These are phyloP conservation scores for Geotrichum cucujoidarum DNA, from an alignment of 1,139 yeast genomes.

Conservation along the genomic window DNA sequence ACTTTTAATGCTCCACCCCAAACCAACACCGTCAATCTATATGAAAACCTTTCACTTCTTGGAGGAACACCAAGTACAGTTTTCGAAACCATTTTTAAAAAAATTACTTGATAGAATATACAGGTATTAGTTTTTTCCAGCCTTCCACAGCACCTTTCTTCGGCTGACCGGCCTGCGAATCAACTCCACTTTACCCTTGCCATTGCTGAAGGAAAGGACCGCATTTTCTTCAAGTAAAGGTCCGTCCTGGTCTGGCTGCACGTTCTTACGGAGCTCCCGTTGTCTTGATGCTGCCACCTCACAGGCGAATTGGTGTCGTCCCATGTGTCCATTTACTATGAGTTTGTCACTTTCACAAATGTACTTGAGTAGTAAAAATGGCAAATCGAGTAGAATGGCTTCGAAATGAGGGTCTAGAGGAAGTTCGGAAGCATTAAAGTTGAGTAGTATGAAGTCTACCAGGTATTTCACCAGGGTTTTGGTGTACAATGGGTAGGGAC, in stretches of 20 bases:
- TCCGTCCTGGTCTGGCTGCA: conserved; percentile 14
- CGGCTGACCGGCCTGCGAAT: conserved; percentile 31
- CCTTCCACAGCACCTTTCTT: conserved; percentile 35
- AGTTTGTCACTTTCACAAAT: conserved; percentile 31
- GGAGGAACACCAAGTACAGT: not conserved
- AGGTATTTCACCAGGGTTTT: conserved; percentile 26
- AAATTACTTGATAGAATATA: not conserved
- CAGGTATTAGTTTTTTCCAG: conserved; percentile 20
- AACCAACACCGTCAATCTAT: conserved; percentile 1
- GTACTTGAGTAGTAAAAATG: conserved; percentile 31
- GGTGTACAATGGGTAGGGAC: conserved; percentile 38
- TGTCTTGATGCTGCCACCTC: conserved; percentile 29
- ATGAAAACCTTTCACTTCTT: not conserved
- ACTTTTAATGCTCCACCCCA: not conserved
- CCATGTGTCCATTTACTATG: conserved; percentile 28
- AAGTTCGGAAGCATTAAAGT: conserved; percentile 23
- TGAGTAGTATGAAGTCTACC: conserved; percentile 28
- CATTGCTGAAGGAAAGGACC: conserved; percentile 37
- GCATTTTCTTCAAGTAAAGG: conserved; percentile 33
- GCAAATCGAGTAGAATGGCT: conserved; percentile 27
- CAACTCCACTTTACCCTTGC: conserved; percentile 36
- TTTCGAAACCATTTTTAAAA: conserved; percentile 3
- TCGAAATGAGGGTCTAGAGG: conserved; percentile 21
- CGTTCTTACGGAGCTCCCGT: conserved; percentile 22
- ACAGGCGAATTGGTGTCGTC: conserved; percentile 33